These are phyloP conservation scores for Xylariaceae sp. DNA, from an alignment of 2,329 filamentous ascomycete species.

Conservation along the genomic window DNA sequence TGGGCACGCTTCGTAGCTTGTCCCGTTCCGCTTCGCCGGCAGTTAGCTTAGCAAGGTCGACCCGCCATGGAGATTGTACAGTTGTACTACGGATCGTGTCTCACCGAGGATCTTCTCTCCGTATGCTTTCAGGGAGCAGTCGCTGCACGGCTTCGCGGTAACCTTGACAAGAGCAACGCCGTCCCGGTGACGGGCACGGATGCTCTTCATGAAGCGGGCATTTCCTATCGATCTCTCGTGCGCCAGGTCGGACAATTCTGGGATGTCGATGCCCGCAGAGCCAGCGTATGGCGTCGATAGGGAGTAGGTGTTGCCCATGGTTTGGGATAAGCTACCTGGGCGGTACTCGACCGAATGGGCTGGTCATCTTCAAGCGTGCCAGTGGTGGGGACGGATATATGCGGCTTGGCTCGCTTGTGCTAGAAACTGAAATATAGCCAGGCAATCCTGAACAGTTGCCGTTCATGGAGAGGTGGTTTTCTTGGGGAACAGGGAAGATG, in stretches of 20 bases:
- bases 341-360: slow-evolving; percentile 4
- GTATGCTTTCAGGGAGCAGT: slow-evolving; percentile 75
- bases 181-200: slow-evolving; percentile 83
- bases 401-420: not conserved
- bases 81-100: slow-evolving; percentile 25
- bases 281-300: slow-evolving; percentile 86
- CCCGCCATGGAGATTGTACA: too few species aligned
- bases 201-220: slow-evolving; percentile 93
- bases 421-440: too few species aligned
- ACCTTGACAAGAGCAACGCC: slow-evolving; percentile 92
- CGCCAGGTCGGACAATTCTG: slow-evolving; percentile 81
- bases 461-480: too few species aligned
- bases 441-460: too few species aligned
- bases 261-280: slow-evolving; percentile 86
- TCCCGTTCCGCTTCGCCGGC: slow-evolving; percentile 64
- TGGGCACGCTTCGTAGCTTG: slow-evolving; percentile 75
- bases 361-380: slow-evolving; percentile 9
- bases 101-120: slow-evolving; percentile 69
- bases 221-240: slow-evolving; percentile 92
- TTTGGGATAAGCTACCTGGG: slow-evolving; percentile 26
- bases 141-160: slow-evolving; percentile 83
- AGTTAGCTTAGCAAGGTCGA: slow-evolving; percentile 8
- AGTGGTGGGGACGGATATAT: not conserved
- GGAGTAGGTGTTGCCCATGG: slow-evolving; percentile 96
- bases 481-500: too few species aligned